Evolutionary conservation across 768 basidiomycete genomes (phyloP), one percentile per base, ranked within the genome.

Genomic region (Arthromyces matolae): DNA sequence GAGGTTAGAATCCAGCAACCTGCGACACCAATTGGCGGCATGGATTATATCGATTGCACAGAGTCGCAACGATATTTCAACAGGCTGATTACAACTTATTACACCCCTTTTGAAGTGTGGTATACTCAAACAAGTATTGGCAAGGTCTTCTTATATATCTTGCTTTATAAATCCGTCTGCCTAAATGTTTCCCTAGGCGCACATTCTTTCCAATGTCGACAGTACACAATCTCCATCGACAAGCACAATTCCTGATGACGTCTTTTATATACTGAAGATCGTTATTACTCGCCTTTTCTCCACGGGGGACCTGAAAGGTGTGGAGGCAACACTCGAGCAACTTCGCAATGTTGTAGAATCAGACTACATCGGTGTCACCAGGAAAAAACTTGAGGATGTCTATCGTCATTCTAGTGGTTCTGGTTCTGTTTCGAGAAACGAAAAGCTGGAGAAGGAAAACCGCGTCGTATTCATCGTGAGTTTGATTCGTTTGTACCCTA

Each of bases 251-350:
- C 90, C 91, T 0, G 96, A 99, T 64, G 96, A 98, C 56, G 88
- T 86, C 2, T 99, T 98, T 69, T 99, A 96, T 67, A 86, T 99
- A 48, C 72, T 98, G 50, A 97, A 96, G 65, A 75, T 83, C 6
- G 84, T 94, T 3, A 73, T 93, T 4, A 73, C 80, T 16, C 80
- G 96, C 9, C 67, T 93, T 25, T 62, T 96, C 14, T 86, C 89
- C 0, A 86, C 88, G 0, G 92, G 91, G 0, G 86, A 86, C 3
- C 53, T 81, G 3, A 60, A 64, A 5, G 79, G 77, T 3, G 73
- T 91, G 2, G 72, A 79, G 49, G 72, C 70, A 22, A 83, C 83
- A 43, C 69, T 84, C 3, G 75, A 77, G 12, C 80, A 77, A 36
- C 69, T 96, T 14, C 76, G 78, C 42, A 84, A 86, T 14, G 75